These are phyloP conservation scores for Leptographium procerum DNA, from an alignment of 2,329 filamentous ascomycete genomes.

Conservation along the genomic window DNA sequence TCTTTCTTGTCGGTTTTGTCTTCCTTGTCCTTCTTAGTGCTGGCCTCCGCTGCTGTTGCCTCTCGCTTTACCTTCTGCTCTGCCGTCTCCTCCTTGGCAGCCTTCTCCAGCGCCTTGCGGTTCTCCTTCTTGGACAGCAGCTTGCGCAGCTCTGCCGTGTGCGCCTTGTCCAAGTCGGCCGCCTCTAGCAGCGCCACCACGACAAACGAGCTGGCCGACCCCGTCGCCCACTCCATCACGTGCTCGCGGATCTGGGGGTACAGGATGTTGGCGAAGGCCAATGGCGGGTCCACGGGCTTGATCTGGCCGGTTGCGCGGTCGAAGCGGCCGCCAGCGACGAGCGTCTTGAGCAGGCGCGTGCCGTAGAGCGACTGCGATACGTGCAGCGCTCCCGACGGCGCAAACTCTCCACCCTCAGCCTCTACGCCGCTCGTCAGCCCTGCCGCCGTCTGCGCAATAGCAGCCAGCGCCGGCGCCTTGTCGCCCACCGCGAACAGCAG, in stretches of 20 bases:
- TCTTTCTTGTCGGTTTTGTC: conserved; percentile 35
- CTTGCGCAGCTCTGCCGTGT: conserved; percentile 55
- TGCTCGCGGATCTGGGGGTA: conserved; percentile 69
- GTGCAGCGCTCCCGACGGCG: conserved; percentile 33
- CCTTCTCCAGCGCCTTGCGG: conserved; percentile 58
- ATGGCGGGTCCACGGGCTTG: conserved; percentile 59
- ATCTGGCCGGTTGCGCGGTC: conserved; percentile 63
- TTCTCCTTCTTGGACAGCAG: conserved; percentile 63
- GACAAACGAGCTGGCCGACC: conserved; percentile 68
- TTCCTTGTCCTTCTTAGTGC: conserved; percentile 31
- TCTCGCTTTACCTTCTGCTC: conserved; percentile 36
- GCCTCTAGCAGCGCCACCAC: conserved; percentile 72
- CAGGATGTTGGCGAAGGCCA: conserved; percentile 72
- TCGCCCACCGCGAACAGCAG: conserved; percentile 67
- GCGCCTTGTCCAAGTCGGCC: conserved; percentile 55
- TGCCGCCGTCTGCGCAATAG: conserved; percentile 52
- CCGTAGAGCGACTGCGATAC: conserved; percentile 50
- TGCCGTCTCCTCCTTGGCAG: conserved; percentile 46
- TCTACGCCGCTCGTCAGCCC: conserved; percentile 31
- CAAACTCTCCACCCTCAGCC: conserved; percentile 7
- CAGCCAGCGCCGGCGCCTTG: conserved; percentile 61
- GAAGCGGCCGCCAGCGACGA: conserved; percentile 82
- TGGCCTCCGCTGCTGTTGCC: conserved; percentile 31
- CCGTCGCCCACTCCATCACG: conserved; percentile 73
- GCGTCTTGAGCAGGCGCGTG: conserved; percentile 78